Evolutionary conservation across 2,329 filamentous ascomycete genomes (phyloP), one percentile per base, ranked within the genome.

Genomic region (Plectosphaerella sp.): DNA sequence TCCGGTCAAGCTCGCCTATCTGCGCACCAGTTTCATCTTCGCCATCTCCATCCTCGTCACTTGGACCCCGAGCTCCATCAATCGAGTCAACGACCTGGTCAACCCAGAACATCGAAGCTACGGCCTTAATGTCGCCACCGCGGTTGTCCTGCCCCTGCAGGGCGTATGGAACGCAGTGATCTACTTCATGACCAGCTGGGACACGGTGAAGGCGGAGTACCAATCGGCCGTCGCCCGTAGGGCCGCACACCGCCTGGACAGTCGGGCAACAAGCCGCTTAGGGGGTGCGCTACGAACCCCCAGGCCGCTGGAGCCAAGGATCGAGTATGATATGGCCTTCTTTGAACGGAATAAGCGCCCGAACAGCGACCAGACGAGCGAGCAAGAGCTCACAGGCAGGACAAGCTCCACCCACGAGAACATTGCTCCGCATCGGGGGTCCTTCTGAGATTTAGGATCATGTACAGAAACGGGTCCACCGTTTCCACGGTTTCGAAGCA

Each of bases 101-200:
- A 69, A 79, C 48, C 79, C 80, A 0, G 63, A 74, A 12, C 60
- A 70, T 9, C 74, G 77, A 28, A 79, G 76, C 53, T 92, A 84
- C 63, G 79, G 77, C 11, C 80, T 91, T 48, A 87, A 88, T 63
- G 78, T 90, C 48, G 79, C 82, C 1, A 84, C 86, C 7, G 84
- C 86, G 2, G 75, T 89, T 2, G 88, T 92, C 0, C 74, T 93
- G 4, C 88, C 89, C 0, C 73, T 91, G 1, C 89, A 93, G 65
- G 89, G 89, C 1, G 80, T 91, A 33, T 92, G 89, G 88, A 93
- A 93, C 63, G 80, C 84, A 28, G 71, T 89, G 49, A 89, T 94
- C 52, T 93, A 91, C 68, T 81, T 88, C 54, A 79, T 80, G 5
- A 88, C 87, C 2, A 89, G 77, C 57, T 78, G 73, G 71, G 47